Percentiles rank a stretch among this genome's conserved stretches.
Evolutionary conservation across 2,329 filamentous ascomycete genomes (phyloP).

Genomic region (Fusarium sp.): DNA sequence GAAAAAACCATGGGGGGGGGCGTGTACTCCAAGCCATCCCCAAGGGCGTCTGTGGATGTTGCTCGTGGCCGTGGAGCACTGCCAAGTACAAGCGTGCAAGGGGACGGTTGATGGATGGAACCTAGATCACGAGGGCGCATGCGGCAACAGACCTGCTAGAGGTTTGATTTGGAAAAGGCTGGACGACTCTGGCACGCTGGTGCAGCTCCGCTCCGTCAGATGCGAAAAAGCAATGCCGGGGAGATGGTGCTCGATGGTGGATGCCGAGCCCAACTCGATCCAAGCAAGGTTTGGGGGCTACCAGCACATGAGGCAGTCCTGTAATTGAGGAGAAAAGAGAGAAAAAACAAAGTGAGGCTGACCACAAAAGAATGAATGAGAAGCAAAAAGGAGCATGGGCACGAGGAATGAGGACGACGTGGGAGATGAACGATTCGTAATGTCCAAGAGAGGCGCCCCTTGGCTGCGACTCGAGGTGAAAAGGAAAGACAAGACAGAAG

Average conservation of each 20-base stretch:
- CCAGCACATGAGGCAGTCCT: constrained; percentile 2
- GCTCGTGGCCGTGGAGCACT: constrained; percentile 33
- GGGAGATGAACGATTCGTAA: constrained; percentile 5
- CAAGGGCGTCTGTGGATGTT: constrained; percentile 20
- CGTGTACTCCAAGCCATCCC: constrained; percentile 11
- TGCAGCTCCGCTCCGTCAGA: constrained; percentile 30
- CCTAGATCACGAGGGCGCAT: constrained; percentile 32
- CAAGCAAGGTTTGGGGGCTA: constrained; percentile 8
- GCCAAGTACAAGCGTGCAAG: constrained; percentile 33
- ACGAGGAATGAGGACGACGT: constrained; percentile 13
- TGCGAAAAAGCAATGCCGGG: constrained; percentile 33
- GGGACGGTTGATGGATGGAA: constrained; percentile 30
- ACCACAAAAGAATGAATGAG: constrained; percentile 24
- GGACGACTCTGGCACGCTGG: constrained; percentile 28
- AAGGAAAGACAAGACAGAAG: constrained; percentile 35
- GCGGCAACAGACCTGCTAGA: constrained; percentile 23
- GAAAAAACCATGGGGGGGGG: constrained; percentile 18
- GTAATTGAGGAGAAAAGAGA: constrained; percentile 34
- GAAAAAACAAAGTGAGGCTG: constrained; percentile 42
- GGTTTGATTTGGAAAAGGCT: constrained; percentile 43
- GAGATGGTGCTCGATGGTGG: constrained; percentile 14
- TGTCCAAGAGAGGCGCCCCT: not conserved
- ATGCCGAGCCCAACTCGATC: constrained; percentile 4
- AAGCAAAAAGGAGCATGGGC: constrained; percentile 7
- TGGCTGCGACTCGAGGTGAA: constrained; percentile 7